Base-by-base conservation (phyloP, 1,139 yeast species). In the Hyphopichia khmerensis region DNA sequence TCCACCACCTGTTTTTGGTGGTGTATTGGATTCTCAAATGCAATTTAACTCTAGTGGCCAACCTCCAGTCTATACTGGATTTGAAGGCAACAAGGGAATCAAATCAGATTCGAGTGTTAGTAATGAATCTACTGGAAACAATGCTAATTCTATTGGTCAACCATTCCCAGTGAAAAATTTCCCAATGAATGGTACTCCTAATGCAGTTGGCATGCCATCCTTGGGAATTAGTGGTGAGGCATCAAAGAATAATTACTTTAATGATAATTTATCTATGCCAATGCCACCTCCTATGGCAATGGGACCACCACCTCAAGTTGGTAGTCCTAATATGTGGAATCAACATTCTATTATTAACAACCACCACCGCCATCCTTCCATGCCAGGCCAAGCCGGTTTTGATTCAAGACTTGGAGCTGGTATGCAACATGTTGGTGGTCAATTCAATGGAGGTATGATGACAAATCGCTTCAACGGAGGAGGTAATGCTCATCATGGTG, bases 1-100 rank as follows among this genome's bases (percentile, higher is more conserved):
- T 32, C 61, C 62, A 3, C 61, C 62, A 6, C 39, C 50, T n/a
- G 47, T 51, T 0, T 61, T 62, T 43, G 65, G 65, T 5, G 64
- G 64, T 2, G 49, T 48, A 18, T 57, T 60, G 43, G 62, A 59
- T 39, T 40, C 53, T 15, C 56, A 52, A 21, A 36, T 49, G 26
- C 48, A 47, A 11, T 47, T 48, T 18, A 26, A 18, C 15, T n/a
- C 21, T 15, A 8, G 17, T 19, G 19, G 19, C 5, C 40, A 23
- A 21, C 27, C 36, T 19, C 2, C 26, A 9, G 21, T 14, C 6
- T 8, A 33, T 8, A 16, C 24, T 21, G 36, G 36, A 13, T 17
- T 9, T 32, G 23, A 11, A 5, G 34, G 14, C 4, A 7, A 17
- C 6, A 17, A 6, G 3, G 27, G 17, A 4, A 19, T 21, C 27